Evolutionary conservation across 169 alveolate species (phyloP), one percentile per base, ranked within the genome.

Genomic region (Eimeria brunetti): DNA sequence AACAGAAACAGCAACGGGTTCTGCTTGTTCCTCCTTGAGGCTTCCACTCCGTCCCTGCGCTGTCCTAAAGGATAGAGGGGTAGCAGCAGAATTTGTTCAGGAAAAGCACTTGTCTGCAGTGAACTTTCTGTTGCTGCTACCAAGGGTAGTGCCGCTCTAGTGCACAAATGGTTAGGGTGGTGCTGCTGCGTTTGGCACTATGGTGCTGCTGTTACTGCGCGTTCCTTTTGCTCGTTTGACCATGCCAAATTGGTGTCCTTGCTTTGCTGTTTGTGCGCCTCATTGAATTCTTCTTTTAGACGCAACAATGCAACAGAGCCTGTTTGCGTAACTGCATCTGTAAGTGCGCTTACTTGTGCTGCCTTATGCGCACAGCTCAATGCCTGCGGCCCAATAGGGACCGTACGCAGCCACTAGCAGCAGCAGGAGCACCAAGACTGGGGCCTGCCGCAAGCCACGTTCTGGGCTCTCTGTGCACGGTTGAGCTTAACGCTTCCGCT

Each of bases 371-470:
- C n/a, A n/a, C n/a, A n/a, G n/a, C n/a, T n/a, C n/a, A n/a, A n/a
- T n/a, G n/a, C n/a, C n/a, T n/a, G n/a, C n/a, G 8, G 58, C 89
- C 33, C 73, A 51, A 12, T 11, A 41, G 73, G 51, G 51, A 41
- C 67, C 89, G 14, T 41, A 81, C 27, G 46, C 64, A n/a, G 71
- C 16, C 89, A 49, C 1, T 69, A 78, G 62, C 64, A 49, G 88
- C 69, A 41, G 62, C 67, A 78, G 38, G 60, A n/a, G 86, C 62
- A 38, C 36, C 64, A 76, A 38, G 24, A 46, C 20, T 20, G 80
- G 80, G 46, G 49, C 51, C 9, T 30, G 80, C 49, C 22, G 24
- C 33, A 41, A 76, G 64, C 64, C 36, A 22, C 46, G 11, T 22
- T 41, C 88, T 46, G 62, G 22, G 36, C 27, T n/a, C 16, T 7